These are phyloP conservation scores for Arabidopsis arenosa DNA, from an alignment of 345 rosid genomes.

Conservation along the genomic window DNA sequence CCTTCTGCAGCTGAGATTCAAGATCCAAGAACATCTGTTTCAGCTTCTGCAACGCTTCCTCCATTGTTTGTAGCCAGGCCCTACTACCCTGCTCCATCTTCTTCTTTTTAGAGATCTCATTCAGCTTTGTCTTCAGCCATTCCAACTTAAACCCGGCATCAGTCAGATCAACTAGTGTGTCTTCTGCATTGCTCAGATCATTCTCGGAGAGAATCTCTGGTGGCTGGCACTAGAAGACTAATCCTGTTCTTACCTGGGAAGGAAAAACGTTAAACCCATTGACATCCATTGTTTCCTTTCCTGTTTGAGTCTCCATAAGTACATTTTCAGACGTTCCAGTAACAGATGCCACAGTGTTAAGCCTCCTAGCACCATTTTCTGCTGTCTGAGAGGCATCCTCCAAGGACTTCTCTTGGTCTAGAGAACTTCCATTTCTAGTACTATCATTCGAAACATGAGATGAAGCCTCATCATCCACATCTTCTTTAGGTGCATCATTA, in stretches of 20 bases:
- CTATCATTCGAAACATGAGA: slow-evolving; percentile 1
- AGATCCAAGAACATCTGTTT: too few relatives aligned
- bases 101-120: too few relatives aligned
- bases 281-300: not conserved
- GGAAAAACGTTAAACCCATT: slow-evolving; percentile 34
- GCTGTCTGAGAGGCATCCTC: not conserved
- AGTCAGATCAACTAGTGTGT: too few relatives aligned
- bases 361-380: not conserved
- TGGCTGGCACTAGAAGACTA: not conserved
- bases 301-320: not conserved
- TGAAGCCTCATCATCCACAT: not conserved
- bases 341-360: not conserved
- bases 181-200: too few relatives aligned
- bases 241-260: not conserved
- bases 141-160: too few relatives aligned
- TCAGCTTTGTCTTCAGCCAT: too few relatives aligned
- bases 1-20: too few relatives aligned
- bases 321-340: not conserved
- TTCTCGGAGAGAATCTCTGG: too few relatives aligned
- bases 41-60: too few relatives aligned
- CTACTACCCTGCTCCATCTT: too few relatives aligned
- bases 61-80: too few relatives aligned
- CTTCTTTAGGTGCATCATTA: slow-evolving; percentile 2
- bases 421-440: not conserved
- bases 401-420: slow-evolving; percentile 1